These are phyloP conservation scores for Amanita rimosa DNA, from an alignment of 768 basidiomycete species.

Conservation along the genomic window DNA sequence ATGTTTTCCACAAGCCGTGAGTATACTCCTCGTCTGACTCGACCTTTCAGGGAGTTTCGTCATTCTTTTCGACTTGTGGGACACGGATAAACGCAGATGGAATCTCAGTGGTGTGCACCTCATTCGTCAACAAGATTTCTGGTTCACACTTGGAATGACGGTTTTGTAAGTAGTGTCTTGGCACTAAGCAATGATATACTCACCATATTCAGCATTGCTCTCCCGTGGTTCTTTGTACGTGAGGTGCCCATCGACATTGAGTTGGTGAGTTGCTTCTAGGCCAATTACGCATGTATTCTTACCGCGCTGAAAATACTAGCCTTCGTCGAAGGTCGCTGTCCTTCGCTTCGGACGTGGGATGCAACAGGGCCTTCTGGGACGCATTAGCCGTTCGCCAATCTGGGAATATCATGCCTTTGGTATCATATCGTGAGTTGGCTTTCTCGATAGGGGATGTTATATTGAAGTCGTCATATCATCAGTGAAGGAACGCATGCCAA, in stretches of 20 bases:
- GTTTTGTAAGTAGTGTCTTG: constrained; percentile 38
- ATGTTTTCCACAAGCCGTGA: constrained; percentile 6
- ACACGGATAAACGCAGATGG: constrained; percentile 45
- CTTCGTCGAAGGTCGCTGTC: constrained; percentile 69
- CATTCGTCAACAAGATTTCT: constrained; percentile 63
- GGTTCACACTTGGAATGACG: constrained; percentile 68
- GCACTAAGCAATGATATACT: background rate
- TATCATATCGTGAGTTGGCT: constrained; percentile 49
- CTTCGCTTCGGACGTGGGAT: constrained; percentile 74
- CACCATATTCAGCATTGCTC: constrained; percentile 35
- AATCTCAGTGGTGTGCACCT: constrained; percentile 41
- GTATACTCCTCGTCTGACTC: background rate
- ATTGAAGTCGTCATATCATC: constrained; percentile 6
- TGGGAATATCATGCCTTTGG: constrained; percentile 82
- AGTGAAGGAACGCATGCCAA: constrained; percentile 66
- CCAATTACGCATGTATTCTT: background rate
- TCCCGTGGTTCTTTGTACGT: constrained; percentile 70
- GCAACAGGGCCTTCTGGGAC: constrained; percentile 71
- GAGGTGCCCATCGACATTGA: constrained; percentile 68
- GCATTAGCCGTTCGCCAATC: constrained; percentile 61
- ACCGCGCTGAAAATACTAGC: constrained; percentile 27
- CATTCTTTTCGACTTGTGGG: constrained; percentile 53
- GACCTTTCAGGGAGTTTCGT: constrained; percentile 44
- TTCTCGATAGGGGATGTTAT: background rate
- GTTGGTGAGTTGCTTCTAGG: constrained; percentile 34